These are phyloP conservation scores for Pancytospora philotis DNA, from an alignment of 371 early-diverging fungal genomes.

Conservation along the genomic window DNA sequence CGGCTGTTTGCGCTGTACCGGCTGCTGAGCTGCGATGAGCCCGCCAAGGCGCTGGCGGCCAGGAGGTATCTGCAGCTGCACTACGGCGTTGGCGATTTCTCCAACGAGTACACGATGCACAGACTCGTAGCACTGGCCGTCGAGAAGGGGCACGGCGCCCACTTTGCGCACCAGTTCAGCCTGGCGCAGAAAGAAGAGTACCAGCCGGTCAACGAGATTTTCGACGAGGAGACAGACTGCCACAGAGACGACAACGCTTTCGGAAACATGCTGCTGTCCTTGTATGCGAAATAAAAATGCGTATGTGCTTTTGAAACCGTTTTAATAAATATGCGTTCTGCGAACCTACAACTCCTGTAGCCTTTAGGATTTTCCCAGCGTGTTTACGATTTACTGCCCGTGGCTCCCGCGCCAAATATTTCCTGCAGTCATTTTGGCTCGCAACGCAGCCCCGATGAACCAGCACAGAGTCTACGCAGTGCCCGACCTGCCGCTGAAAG, in stretches of 20 bases:
- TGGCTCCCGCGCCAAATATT: not conserved
- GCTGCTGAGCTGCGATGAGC: not conserved
- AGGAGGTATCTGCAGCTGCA: not conserved
- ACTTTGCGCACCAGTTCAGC: not conserved
- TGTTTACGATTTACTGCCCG: not conserved
- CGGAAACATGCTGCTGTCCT: not conserved
- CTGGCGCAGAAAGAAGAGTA: not conserved
- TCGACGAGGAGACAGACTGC: not conserved
- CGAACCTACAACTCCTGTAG: not conserved
- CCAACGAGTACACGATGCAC: not conserved
- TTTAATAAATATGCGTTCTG: not conserved
- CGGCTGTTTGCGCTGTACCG: not conserved
- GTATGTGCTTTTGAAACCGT: not conserved
- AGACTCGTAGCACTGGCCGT: not conserved
- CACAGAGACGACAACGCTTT: not conserved
- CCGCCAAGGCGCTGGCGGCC: not conserved
- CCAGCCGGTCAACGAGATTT: not conserved
- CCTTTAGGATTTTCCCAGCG: not conserved
- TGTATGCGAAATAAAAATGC: not conserved
- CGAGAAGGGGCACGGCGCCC: not conserved
- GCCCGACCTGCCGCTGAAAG: conserved; percentile 37
- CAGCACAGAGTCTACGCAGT: not conserved
- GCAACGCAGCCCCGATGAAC: not conserved
- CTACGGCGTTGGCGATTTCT: not conserved
- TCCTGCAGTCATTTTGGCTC: not conserved